These are phyloP conservation scores for Naganishia liquefaciens DNA, from an alignment of 1,284 basidiomycete species.

Conservation along the genomic window DNA sequence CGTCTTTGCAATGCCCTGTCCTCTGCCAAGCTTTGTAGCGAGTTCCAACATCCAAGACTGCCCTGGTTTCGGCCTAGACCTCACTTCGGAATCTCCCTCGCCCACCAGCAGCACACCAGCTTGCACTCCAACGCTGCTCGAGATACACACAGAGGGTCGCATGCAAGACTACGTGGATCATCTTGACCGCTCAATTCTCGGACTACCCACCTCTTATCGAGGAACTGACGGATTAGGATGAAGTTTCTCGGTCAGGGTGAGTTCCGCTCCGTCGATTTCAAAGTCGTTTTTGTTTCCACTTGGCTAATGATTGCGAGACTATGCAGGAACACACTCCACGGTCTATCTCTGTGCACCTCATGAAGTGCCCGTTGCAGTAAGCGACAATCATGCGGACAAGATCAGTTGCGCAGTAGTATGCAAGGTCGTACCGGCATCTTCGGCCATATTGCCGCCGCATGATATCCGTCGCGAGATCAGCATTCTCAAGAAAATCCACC, in stretches of 20 bases:
- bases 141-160: background rate
- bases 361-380: conserved; percentile 2
- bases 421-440: conserved; percentile 18
- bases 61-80: no score
- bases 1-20: no score
- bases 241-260: conserved; percentile 24
- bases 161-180: conserved; percentile 6
- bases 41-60: no score
- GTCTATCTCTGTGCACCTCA: conserved; percentile 13
- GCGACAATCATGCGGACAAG: background rate
- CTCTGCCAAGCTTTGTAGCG: no score
- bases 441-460: conserved; percentile 27
- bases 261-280: background rate
- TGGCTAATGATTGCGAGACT: background rate
- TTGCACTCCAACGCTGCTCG: no score
- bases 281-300: background rate
- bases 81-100: no score
- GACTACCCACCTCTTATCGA: conserved; percentile 16
- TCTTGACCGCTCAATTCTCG: background rate
- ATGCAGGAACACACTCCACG: conserved; percentile 14
- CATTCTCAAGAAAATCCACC: conserved; percentile 23
- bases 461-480: conserved; percentile 30
- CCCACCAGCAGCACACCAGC: no score
- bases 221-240: conserved; percentile 23
- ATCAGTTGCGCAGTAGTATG: conserved; percentile 13